phyloP scores from a whole-genome alignment of 495 filamentous ascomycete species.

The Aspergillus biplanus region DNA sequence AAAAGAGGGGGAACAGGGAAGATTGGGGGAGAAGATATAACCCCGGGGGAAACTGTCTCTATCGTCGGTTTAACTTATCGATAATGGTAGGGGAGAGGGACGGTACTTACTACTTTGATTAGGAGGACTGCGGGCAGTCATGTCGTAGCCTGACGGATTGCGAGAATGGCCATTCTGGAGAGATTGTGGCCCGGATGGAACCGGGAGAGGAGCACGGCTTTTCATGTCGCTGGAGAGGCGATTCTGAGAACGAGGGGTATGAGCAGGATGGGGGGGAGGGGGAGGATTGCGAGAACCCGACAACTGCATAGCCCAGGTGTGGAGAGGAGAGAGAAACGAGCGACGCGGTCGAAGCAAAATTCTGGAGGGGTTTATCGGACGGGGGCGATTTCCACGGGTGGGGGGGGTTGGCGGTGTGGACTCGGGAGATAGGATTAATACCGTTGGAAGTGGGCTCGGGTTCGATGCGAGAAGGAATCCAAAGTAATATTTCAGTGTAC shows the following conservation, averaged over 20 bases:
- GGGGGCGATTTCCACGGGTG: constrained; percentile 19
- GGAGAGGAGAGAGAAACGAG: constrained; percentile 23
- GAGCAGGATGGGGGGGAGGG: constrained; percentile 22
- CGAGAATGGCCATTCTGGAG: constrained; percentile 51
- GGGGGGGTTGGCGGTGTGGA: constrained; percentile 19
- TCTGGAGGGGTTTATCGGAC: constrained; percentile 39
- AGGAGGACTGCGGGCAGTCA: constrained; percentile 73
- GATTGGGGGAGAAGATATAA: background rate
- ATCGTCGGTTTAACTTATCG: background rate
- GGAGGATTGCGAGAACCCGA: constrained; percentile 28
- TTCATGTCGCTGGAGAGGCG: constrained; percentile 43
- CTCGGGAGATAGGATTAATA: background rate
- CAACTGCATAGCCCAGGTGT: constrained; percentile 30
- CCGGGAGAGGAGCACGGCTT: constrained; percentile 47
- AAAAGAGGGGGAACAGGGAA: background rate
- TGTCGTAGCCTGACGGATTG: constrained; percentile 50
- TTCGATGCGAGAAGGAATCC: background rate
- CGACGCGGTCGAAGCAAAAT: constrained; percentile 20
- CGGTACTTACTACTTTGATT: constrained; percentile 59
- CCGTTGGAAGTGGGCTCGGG: background rate
- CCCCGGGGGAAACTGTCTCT: background rate
- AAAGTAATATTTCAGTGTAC: no score
- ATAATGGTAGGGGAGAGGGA: background rate
- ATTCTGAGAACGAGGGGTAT: constrained; percentile 27
- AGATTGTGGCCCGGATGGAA: constrained; percentile 39